Base-by-base conservation (phyloP, 768 basidiomycete species). In the Amanita exitialis region DNA sequence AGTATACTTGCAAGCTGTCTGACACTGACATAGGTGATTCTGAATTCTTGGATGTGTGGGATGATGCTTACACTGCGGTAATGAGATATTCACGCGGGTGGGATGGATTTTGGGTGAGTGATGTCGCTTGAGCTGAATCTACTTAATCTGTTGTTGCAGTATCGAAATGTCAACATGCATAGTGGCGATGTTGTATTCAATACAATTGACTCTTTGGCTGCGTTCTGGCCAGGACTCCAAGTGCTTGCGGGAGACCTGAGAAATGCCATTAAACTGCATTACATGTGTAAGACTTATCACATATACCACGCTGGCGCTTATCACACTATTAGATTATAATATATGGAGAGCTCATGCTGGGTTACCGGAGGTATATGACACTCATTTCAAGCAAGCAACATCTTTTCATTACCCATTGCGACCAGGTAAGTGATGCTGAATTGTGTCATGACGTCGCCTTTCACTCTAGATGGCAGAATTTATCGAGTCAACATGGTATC, bases 171-270 rank as follows among this genome's bases (percentile, higher is more conserved):
- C n/a, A 80, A 90, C 52, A 87, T 93, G 67, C 69, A 79, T 45
- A 79, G 71, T 25, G 91, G 94, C 16, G 83, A 89, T 53, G 70
- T 80, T 4, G 74, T 82, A 6, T 89, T 83, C 60, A 68, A 74
- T 41, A 86, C 83, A n/a, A 72, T 95, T n/a, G 96, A 99, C 63
- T 96, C 92, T 2, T 69, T 99, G 13, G 90, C 92, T 2, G 93
- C 96, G 1, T 99, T 98, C 64, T 92, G 94, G 82, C 91, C 95
- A n/a, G 96, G 94, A 18, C 71, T 97, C 13, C 95, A 96, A 66
- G 87, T 93, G 8, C 68, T 91, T 10, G 81, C 82, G 3, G 89
- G 88, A 16, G 89, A 96, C 68, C 62, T 96, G 32, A 82, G 89
- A 62, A 91, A 79, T 63, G 95, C 94, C 15, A 89, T 96, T 58